These are phyloP conservation scores for Ceratocystis eucalypticola DNA, from an alignment of 2,329 filamentous ascomycete genomes.

Conservation along the genomic window DNA sequence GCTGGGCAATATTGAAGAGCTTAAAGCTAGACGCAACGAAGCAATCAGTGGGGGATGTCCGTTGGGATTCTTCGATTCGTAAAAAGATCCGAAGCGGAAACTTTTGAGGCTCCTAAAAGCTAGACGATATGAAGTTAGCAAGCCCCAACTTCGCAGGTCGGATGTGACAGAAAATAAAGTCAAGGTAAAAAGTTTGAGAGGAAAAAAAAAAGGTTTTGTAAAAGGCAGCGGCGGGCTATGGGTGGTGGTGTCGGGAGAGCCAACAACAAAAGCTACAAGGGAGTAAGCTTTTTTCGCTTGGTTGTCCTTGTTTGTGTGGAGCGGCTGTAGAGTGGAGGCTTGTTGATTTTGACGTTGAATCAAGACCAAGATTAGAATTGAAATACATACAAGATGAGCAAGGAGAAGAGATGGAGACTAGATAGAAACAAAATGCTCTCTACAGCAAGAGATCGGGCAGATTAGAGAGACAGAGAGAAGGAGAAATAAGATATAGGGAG, in stretches of 20 bases:
- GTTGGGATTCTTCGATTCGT: conserved; percentile 14
- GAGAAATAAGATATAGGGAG: background rate
- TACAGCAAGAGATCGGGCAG: conserved; percentile 9
- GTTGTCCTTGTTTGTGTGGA: conserved; percentile 8
- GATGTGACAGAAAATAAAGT: background rate
- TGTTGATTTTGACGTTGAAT: conserved; percentile 8
- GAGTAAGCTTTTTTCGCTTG: conserved; percentile 5
- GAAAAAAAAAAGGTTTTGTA: background rate
- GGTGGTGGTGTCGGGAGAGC: background rate
- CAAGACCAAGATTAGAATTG: background rate
- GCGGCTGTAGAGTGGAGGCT: background rate
- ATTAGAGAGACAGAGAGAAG: conserved; percentile 21
- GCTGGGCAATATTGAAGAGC: conserved; percentile 1
- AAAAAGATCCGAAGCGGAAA: background rate
- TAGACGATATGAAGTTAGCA: conserved; percentile 8
- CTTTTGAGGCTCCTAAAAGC: conserved; percentile 4
- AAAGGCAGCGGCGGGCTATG: conserved; percentile 3
- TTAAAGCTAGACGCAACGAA: conserved; percentile 15
- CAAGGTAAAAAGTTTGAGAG: background rate
- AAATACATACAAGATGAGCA: conserved; percentile 11
- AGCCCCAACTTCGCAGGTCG: background rate
- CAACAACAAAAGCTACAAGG: background rate
- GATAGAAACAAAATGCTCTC: conserved; percentile 2
- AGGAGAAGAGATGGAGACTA: background rate
- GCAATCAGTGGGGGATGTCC: conserved; percentile 18